A percentile compares a stretch with the other conserved stretches of the same genome.
These are phyloP conservation scores for Colletotrichum orbiculare DNA, from an alignment of 2,329 filamentous ascomycete species.

Conservation along the genomic window DNA sequence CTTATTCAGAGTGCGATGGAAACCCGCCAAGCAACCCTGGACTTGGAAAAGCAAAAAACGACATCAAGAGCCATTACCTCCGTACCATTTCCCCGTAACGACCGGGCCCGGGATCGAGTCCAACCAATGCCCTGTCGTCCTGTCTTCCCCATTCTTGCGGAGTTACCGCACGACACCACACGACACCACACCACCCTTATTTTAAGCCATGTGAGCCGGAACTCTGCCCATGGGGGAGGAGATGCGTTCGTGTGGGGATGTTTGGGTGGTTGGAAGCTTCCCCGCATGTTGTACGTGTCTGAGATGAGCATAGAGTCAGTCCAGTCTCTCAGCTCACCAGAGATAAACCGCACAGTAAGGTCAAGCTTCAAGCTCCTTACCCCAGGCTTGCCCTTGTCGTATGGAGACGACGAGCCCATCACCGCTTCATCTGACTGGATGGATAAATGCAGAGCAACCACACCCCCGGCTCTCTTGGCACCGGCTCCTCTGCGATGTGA, in stretches of 20 bases:
- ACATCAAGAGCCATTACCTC: background rate
- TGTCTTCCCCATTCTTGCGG: conserved; percentile 6
- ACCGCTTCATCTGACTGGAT: conserved; percentile 26
- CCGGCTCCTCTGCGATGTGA: conserved; percentile 16
- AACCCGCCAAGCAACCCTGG: conserved; percentile 21
- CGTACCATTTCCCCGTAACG: conserved; percentile 15
- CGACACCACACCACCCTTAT: conserved; percentile 13
- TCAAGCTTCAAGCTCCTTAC: too few relatives aligned
- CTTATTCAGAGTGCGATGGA: too few relatives aligned
- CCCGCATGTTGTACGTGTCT: conserved; percentile 25
- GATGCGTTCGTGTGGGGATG: background rate
- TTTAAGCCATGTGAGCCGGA: conserved; percentile 27
- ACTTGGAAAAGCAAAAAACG: background rate
- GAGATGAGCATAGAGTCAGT: background rate
- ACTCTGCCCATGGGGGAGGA: conserved; percentile 22
- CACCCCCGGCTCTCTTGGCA: conserved; percentile 4
- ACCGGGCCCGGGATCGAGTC: background rate
- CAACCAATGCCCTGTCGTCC: background rate
- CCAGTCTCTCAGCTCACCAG: background rate
- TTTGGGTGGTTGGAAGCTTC: conserved; percentile 5
- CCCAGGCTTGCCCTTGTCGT: too few relatives aligned
- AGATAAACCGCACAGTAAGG: too few relatives aligned
- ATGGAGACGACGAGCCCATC: background rate
- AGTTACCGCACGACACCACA: conserved; percentile 13
- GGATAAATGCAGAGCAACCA: conserved; percentile 31